These are phyloP conservation scores for Globisporangium recalcitrans DNA, from an alignment of 352 stramenopile genomes.

Conservation along the genomic window DNA sequence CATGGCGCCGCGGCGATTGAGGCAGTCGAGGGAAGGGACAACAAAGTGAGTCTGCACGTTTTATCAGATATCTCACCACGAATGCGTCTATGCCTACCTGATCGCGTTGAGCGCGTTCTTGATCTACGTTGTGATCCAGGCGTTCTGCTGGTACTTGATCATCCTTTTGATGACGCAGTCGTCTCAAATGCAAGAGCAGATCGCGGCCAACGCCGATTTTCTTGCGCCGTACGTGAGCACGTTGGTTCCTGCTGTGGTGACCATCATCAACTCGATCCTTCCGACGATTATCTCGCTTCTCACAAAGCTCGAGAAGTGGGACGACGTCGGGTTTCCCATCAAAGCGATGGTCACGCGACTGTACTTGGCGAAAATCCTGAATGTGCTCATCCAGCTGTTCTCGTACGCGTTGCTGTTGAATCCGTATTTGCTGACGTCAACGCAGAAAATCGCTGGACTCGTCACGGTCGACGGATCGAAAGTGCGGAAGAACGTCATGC, in stretches of 20 bases:
- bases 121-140: conserved; percentile 62
- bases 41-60: conserved; percentile 24
- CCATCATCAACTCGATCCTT: conserved; percentile 67
- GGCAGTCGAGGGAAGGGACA: conserved; percentile 36
- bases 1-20: conserved; percentile 41
- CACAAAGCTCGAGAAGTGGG: conserved; percentile 69
- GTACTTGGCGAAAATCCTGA: conserved; percentile 81
- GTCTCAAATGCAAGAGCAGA: conserved; percentile 40
- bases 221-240: conserved; percentile 52
- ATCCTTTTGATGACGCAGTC: conserved; percentile 69
- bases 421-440: conserved; percentile 51
- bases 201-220: conserved; percentile 34
- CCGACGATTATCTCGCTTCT: conserved; percentile 60
- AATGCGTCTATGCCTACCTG: not conserved
- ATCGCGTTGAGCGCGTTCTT: conserved; percentile 27
- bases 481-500: conserved; percentile 57
- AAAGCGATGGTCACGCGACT: conserved; percentile 79
- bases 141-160: conserved; percentile 64
- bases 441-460: conserved; percentile 26
- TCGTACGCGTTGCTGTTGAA: conserved; percentile 69
- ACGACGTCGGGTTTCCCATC: conserved; percentile 72
- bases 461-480: conserved; percentile 37
- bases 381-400: conserved; percentile 75
- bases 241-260: conserved; percentile 66
- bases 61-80: not conserved